phyloP scores from a whole-genome alignment of 176 grass and related monocot genomes.

The Phyllostachys edulis region DNA sequence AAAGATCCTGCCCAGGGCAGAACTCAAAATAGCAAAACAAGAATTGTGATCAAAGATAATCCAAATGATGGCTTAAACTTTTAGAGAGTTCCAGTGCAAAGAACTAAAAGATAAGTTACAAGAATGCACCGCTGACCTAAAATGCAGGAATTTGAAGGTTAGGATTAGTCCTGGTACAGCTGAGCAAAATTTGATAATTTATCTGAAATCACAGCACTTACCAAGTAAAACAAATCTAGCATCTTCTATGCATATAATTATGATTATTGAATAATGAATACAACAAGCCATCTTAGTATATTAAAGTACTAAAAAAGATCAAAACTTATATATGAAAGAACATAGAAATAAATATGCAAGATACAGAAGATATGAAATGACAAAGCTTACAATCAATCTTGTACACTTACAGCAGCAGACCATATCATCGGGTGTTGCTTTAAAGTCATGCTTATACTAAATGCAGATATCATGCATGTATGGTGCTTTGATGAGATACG shows the following conservation, averaged over 20 bases:
- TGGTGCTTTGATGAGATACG: slow-evolving; percentile 91
- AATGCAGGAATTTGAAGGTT: background rate
- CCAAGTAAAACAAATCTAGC: background rate
- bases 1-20: background rate
- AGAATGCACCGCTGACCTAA: background rate
- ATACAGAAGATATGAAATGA: slow-evolving; percentile 29
- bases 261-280: slow-evolving; percentile 19
- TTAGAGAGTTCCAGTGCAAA: background rate
- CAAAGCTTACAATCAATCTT: slow-evolving; percentile 26
- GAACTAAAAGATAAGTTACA: background rate
- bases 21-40: background rate
- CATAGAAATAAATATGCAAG: background rate
- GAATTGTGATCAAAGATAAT: background rate
- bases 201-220: background rate
- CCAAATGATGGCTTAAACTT: background rate
- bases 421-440: slow-evolving; percentile 96
- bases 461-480: slow-evolving; percentile 86
- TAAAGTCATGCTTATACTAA: slow-evolving; percentile 91
- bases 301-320: background rate
- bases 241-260: slow-evolving; percentile 1
- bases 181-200: slow-evolving; percentile 1
- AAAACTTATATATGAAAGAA: slow-evolving; percentile 12
- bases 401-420: slow-evolving; percentile 84
- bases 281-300: background rate
- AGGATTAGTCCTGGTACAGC: background rate